phyloP scores from a whole-genome alignment of 306 rosid species.

The Begonia masoniana region DNA sequence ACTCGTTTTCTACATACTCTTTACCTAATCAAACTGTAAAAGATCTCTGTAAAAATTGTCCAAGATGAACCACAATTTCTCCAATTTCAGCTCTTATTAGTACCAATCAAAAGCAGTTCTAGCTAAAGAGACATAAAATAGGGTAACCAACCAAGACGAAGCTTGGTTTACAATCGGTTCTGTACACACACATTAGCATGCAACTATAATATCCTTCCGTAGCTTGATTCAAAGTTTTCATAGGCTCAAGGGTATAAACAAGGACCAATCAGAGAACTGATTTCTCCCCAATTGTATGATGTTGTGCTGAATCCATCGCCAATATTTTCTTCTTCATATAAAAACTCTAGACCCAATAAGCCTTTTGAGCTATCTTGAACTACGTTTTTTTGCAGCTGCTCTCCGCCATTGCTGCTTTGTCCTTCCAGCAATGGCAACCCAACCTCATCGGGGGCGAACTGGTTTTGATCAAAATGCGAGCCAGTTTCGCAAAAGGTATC shows the following conservation, averaged over 20 bases:
- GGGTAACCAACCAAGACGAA: too few species aligned
- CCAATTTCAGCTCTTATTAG: too few species aligned
- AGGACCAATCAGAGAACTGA: conserved; percentile 26
- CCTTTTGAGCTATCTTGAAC: conserved; percentile 21
- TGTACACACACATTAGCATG: not conserved
- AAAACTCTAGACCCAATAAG: conserved; percentile 40
- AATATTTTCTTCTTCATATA: conserved; percentile 29
- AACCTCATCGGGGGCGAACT: conserved; percentile 7
- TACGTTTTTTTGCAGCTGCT: conserved; percentile 20
- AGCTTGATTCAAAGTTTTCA: not conserved
- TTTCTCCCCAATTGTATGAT: conserved; percentile 30
- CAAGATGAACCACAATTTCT: too few species aligned
- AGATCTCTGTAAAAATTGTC: too few species aligned
- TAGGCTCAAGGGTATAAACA: conserved; percentile 2
- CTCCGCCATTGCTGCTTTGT: conserved; percentile 18
- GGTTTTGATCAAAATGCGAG: conserved; percentile 17
- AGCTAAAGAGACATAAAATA: too few species aligned
- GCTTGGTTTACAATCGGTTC: too few species aligned
- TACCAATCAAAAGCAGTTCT: too few species aligned
- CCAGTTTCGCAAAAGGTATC: conserved; percentile 14
- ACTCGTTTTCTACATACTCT: too few species aligned
- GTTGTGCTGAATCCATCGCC: conserved; percentile 15
- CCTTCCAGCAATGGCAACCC: conserved; percentile 27
- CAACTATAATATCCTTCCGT: not conserved
- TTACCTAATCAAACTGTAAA: too few species aligned